phyloP scores from a whole-genome alignment of 371 early-diverging fungal genomes.

The Batrachochytrium dendrobatidis region DNA sequence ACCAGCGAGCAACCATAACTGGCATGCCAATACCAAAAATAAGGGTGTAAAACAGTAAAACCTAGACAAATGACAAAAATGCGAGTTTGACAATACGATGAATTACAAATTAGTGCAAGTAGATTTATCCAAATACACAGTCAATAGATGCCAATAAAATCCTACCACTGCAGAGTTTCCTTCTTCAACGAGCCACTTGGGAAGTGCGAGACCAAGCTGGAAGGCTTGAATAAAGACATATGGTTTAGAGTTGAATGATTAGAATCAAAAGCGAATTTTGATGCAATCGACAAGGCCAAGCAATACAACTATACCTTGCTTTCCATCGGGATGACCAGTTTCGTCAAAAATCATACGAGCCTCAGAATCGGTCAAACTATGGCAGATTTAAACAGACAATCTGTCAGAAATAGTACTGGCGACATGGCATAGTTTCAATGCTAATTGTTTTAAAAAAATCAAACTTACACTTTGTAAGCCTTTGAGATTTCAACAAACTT shows the following conservation, averaged over 20 bases:
- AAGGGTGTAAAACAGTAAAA: slow-evolving; percentile 75
- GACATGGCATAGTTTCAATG: too few relatives aligned
- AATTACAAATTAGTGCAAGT: background rate
- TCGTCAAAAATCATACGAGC: slow-evolving; percentile 86
- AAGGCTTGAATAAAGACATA: slow-evolving; percentile 43
- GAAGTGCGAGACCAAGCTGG: slow-evolving; percentile 90
- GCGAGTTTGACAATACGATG: too few relatives aligned
- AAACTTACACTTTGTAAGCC: slow-evolving; percentile 74
- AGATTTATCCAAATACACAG: background rate
- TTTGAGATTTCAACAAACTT: slow-evolving; percentile 75
- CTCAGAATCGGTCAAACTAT: slow-evolving; percentile 83
- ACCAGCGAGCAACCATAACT: slow-evolving; percentile 82
- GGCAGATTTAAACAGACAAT: slow-evolving; percentile 7
- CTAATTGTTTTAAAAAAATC: too few relatives aligned
- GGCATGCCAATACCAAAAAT: slow-evolving; percentile 87
- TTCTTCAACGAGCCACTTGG: slow-evolving; percentile 79
- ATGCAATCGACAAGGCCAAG: slow-evolving; percentile 1
- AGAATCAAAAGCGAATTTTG: background rate
- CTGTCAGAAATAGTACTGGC: too few relatives aligned
- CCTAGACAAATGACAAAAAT: too few relatives aligned
- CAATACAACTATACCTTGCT: slow-evolving; percentile 29
- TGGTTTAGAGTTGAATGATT: background rate
- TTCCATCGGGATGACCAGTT: slow-evolving; percentile 95
- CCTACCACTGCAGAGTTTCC: slow-evolving; percentile 54
- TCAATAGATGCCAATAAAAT: background rate